Conservation (phyloP, 768 basidiomycete species). For the Suillus placidus region DNA sequence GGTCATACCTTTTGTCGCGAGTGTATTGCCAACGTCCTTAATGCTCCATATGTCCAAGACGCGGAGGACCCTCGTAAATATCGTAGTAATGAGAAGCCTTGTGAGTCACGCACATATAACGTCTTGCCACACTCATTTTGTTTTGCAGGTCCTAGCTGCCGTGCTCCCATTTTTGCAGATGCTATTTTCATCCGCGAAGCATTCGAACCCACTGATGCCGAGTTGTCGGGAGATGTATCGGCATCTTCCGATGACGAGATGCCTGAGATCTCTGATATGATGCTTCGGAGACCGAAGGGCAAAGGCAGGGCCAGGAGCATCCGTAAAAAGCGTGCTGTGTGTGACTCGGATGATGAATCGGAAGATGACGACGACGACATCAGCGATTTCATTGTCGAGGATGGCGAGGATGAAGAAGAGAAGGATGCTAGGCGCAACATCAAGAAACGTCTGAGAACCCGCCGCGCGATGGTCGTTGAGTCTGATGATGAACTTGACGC, state of each 20-base stretch:
- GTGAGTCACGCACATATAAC: slow-evolving; percentile 36
- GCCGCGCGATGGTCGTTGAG: slow-evolving; percentile 43
- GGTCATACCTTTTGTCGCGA: slow-evolving; percentile 63
- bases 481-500: slow-evolving; percentile 46
- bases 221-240: slow-evolving; percentile 28
- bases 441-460: slow-evolving; percentile 42
- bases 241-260: slow-evolving; percentile 32
- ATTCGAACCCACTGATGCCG: slow-evolving; percentile 61
- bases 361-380: slow-evolving; percentile 45
- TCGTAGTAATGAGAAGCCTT: slow-evolving; percentile 50
- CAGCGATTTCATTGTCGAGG: slow-evolving; percentile 55
- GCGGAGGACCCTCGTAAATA: slow-evolving; percentile 39
- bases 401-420: slow-evolving; percentile 59
- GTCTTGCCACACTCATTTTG: neutral
- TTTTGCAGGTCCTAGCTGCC: slow-evolving; percentile 62
- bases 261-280: slow-evolving; percentile 28
- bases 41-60: slow-evolving; percentile 38
- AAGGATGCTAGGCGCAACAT: slow-evolving; percentile 44
- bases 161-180: slow-evolving; percentile 47
- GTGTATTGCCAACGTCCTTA: slow-evolving; percentile 56
- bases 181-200: slow-evolving; percentile 57
- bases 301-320: slow-evolving; percentile 30
- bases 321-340: slow-evolving; percentile 25
- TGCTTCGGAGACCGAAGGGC: slow-evolving; percentile 12
- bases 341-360: slow-evolving; percentile 27